A percentile compares a stretch with the other conserved stretches of the same genome.
Conservation (phyloP, 2,329 filamentous ascomycete species). For the Cercospora zeina region DNA sequence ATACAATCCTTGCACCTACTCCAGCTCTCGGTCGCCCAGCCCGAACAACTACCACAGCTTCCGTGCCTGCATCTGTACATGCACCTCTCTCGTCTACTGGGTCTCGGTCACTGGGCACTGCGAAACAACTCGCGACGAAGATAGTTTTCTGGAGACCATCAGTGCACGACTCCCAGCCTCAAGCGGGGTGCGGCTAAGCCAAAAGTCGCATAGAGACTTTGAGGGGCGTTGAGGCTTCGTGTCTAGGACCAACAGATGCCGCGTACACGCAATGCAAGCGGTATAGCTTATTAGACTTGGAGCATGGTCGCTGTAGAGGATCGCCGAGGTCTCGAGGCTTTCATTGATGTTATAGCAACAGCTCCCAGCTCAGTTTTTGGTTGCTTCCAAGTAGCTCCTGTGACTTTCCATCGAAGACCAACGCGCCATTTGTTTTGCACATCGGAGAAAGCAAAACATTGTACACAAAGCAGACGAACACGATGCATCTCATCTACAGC, state of each 20-base stretch:
- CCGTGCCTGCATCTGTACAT: neutral
- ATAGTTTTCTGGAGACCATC: neutral
- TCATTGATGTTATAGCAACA: neutral
- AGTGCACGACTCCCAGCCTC: conserved; percentile 3
- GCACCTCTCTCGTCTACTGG: neutral
- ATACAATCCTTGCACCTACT: neutral
- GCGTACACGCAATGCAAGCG: neutral
- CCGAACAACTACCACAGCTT: neutral
- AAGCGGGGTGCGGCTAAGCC: conserved; percentile 9
- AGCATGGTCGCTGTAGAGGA: neutral
- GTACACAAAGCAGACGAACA: neutral
- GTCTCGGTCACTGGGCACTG: neutral
- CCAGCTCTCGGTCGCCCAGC: neutral
- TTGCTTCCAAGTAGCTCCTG: neutral
- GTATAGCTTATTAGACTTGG: neutral
- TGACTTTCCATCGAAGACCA: too few relatives aligned
- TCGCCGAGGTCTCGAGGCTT: neutral
- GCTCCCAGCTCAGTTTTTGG: neutral
- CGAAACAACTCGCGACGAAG: neutral
- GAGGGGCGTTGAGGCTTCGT: conserved; percentile 2
- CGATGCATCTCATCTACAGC: neutral
- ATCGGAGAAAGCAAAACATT: neutral
- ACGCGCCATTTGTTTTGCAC: too few relatives aligned
- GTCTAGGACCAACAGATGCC: neutral
- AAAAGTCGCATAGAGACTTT: conserved; percentile 1